A percentile compares a stretch with the other conserved stretches of the same genome.
Evolutionary conservation across 148 eudicot genomes (phyloP).

Genomic region (Nyssa sinensis): DNA sequence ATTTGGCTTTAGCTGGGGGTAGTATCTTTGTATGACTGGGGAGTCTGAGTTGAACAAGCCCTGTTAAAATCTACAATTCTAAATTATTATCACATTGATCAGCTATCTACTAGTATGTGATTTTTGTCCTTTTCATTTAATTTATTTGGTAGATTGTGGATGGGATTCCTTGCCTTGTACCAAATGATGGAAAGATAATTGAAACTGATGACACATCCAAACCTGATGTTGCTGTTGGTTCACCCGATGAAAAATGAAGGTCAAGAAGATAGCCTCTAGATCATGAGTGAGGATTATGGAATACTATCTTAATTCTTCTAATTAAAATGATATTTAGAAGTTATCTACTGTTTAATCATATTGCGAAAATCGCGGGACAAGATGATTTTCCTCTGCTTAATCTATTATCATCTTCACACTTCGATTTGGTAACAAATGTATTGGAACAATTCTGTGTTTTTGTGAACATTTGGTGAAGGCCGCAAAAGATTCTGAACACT

Average conservation of each 20-base stretch:
- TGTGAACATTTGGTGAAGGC: no score
- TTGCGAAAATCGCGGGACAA: no score
- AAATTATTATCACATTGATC: not conserved
- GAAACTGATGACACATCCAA: slow-evolving; percentile 35
- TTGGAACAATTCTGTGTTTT: no score
- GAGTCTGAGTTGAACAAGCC: not conserved
- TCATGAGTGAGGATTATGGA: not conserved
- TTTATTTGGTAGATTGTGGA: slow-evolving; percentile 54
- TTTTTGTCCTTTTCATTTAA: not conserved
- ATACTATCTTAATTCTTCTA: no score
- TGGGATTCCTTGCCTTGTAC: slow-evolving; percentile 88
- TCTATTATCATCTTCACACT: no score
- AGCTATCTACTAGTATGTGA: not conserved
- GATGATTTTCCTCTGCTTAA: no score
- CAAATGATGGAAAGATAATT: slow-evolving; percentile 77
- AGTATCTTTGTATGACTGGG: not conserved
- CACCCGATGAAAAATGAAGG: slow-evolving; percentile 8
- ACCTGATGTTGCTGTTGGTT: slow-evolving; percentile 10
- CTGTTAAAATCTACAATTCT: not conserved
- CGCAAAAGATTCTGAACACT: no score
- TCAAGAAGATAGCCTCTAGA: not conserved
- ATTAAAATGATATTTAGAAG: no score
- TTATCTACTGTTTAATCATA: no score
- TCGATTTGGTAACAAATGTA: no score
- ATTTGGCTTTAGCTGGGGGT: no score